Conservation (phyloP, 2,329 filamentous ascomycete genomes). For the Penicillium griseofulvum region DNA sequence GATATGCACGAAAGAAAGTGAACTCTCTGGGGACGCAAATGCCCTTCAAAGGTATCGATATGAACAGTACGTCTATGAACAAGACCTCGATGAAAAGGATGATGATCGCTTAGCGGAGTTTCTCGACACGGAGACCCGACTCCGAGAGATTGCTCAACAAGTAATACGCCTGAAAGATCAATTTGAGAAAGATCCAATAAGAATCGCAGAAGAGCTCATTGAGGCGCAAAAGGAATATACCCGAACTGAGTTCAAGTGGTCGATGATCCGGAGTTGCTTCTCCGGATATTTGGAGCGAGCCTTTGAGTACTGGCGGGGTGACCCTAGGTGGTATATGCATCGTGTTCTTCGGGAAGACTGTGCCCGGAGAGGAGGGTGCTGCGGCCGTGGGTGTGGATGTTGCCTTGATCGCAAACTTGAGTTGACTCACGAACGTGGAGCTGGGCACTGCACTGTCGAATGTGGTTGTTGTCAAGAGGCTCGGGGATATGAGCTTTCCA, state of each 20-base stretch:
- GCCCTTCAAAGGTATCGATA: background rate
- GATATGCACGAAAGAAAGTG: background rate
- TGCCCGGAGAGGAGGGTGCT: background rate
- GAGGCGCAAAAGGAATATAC: background rate
- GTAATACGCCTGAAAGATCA: background rate
- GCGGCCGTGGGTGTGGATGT: constrained; percentile 6
- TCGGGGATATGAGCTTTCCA: background rate
- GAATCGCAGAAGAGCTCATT: background rate
- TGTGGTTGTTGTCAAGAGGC: constrained; percentile 3
- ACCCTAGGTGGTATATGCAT: constrained; percentile 10
- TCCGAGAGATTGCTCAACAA: background rate
- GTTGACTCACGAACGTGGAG: background rate
- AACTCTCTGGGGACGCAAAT: background rate
- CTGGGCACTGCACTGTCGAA: constrained; percentile 7
- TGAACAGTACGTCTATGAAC: background rate
- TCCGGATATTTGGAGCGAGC: background rate
- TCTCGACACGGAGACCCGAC: background rate
- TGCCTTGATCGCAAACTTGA: background rate
- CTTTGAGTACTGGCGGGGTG: constrained; percentile 1
- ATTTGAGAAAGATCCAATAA: background rate
- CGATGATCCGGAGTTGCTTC: background rate
- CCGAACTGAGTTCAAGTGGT: background rate
- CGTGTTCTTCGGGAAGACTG: constrained; percentile 4
- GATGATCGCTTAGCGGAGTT: background rate
- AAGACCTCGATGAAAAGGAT: background rate